These are phyloP conservation scores for Viola odorata DNA, from an alignment of 345 rosid genomes.

Conservation along the genomic window DNA sequence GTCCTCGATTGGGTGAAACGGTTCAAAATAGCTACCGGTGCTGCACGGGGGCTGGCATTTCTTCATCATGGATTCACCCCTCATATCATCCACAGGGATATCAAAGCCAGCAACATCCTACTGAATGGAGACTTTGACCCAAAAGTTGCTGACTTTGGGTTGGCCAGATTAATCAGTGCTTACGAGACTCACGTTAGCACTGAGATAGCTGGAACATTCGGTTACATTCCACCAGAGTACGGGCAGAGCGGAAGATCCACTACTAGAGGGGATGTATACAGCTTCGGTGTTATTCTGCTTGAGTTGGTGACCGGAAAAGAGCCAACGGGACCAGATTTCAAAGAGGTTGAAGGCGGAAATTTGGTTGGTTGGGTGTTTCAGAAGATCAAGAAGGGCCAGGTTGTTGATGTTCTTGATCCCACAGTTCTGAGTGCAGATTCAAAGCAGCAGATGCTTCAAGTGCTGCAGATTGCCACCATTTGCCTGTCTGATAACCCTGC, in stretches of 20 bases:
- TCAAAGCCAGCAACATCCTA: slow-evolving; percentile 87
- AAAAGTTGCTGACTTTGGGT: slow-evolving; percentile 83
- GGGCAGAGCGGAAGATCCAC: slow-evolving; percentile 86
- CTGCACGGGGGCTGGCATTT: slow-evolving; percentile 80
- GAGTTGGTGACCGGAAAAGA: slow-evolving; percentile 89
- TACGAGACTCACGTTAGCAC: slow-evolving; percentile 91
- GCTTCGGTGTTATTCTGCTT: slow-evolving; percentile 81
- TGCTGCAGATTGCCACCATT: slow-evolving; percentile 53
- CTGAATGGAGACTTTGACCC: slow-evolving; percentile 69
- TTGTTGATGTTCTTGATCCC: slow-evolving; percentile 64
- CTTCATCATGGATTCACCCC: slow-evolving; percentile 83
- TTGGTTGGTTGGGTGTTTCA: slow-evolving; percentile 78
- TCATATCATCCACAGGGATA: slow-evolving; percentile 87
- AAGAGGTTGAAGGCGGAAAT: slow-evolving; percentile 89
- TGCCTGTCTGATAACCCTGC: slow-evolving; percentile 74
- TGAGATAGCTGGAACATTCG: slow-evolving; percentile 73
- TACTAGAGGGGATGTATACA: slow-evolving; percentile 77
- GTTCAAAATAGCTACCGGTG: slow-evolving; percentile 60
- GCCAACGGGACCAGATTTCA: slow-evolving; percentile 91
- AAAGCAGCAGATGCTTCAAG: slow-evolving; percentile 53
- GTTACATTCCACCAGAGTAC: slow-evolving; percentile 92
- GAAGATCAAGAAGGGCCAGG: slow-evolving; percentile 62
- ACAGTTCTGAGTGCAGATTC: slow-evolving; percentile 35
- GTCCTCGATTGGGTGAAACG: slow-evolving; percentile 80
- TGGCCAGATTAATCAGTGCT: slow-evolving; percentile 87